These are phyloP conservation scores for Myxozyma udenii DNA, from an alignment of 805 yeast species.

Conservation along the genomic window DNA sequence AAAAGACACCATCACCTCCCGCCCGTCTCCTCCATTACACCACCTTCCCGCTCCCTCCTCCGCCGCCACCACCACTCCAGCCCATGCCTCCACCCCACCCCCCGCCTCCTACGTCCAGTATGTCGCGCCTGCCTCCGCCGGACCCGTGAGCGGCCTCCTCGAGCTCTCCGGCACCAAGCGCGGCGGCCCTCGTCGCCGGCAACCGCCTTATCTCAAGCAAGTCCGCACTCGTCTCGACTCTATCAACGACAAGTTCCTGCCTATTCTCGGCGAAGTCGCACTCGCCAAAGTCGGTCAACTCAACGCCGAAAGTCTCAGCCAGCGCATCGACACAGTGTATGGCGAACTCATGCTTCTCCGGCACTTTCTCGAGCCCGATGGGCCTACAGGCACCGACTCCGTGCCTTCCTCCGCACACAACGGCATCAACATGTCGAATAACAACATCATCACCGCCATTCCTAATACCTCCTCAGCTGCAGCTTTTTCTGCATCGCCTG, in stretches of 20 bases:
- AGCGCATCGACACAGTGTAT: slow-evolving; percentile 14
- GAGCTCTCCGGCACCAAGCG: slow-evolving; percentile 3
- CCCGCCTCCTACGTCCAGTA: not conserved
- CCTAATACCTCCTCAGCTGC: slow-evolving; percentile 2
- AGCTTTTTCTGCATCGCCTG: not conserved
- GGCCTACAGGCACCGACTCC: too few species aligned
- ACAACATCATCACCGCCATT: slow-evolving; percentile 1
- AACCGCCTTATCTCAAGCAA: slow-evolving; percentile 25
- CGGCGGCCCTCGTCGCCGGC: slow-evolving; percentile 21
- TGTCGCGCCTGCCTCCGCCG: not conserved
- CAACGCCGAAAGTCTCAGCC: slow-evolving; percentile 11
- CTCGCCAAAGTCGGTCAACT: slow-evolving; percentile 28
- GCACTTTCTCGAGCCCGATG: slow-evolving; percentile 19
- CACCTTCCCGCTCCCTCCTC: not conserved
- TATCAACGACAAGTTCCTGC: slow-evolving; percentile 25
- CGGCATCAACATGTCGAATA: not conserved
- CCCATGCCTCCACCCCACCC: not conserved
- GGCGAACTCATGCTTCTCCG: slow-evolving; percentile 22
- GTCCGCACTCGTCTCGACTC: slow-evolving; percentile 18
- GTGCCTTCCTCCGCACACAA: not conserved
- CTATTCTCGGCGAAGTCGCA: slow-evolving; percentile 28
- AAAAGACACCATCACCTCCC: too few species aligned
- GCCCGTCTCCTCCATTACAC: too few species aligned
- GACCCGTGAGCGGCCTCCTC: not conserved
- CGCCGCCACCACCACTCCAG: not conserved